A percentile compares a stretch with the other conserved stretches of the same genome.
Evolutionary conservation across 148 eudicot genomes (phyloP).

Genomic region (Rhododendron ovatum): DNA sequence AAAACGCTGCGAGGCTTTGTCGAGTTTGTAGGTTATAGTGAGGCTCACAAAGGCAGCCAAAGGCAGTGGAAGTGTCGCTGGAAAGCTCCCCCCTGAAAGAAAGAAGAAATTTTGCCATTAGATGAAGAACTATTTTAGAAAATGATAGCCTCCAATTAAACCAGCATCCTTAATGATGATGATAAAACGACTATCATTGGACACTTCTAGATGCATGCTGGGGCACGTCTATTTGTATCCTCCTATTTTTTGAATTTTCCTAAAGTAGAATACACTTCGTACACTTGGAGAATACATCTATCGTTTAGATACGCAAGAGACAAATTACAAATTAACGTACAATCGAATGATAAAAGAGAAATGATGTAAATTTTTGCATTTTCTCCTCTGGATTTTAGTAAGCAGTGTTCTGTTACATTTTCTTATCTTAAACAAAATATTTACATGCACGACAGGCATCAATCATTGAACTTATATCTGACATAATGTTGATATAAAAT

Average conservation of each 20-base stretch:
- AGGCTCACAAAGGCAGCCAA: conserved; percentile 95
- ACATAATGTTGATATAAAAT: background rate
- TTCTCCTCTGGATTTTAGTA: background rate
- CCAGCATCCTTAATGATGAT: background rate
- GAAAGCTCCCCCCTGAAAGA: conserved; percentile 58
- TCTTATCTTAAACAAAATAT: background rate
- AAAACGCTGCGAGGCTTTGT: conserved; percentile 81
- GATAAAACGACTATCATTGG: background rate
- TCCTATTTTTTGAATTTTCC: background rate
- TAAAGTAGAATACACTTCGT: background rate
- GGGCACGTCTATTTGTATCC: background rate
- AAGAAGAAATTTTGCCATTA: background rate
- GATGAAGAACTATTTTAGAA: background rate
- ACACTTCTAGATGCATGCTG: background rate
- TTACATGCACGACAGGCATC: background rate
- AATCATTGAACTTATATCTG: background rate
- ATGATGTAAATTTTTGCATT: background rate
- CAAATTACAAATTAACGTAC: background rate
- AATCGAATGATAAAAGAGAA: background rate
- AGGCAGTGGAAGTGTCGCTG: conserved; percentile 88
- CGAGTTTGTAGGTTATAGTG: conserved; percentile 92
- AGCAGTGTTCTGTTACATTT: background rate
- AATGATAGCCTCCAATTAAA: background rate
- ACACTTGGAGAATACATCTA: background rate
- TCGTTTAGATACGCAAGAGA: background rate